Evolutionary conservation across 2,329 filamentous ascomycete species (phyloP).

Genomic region (Sporothrix brasiliensis): DNA sequence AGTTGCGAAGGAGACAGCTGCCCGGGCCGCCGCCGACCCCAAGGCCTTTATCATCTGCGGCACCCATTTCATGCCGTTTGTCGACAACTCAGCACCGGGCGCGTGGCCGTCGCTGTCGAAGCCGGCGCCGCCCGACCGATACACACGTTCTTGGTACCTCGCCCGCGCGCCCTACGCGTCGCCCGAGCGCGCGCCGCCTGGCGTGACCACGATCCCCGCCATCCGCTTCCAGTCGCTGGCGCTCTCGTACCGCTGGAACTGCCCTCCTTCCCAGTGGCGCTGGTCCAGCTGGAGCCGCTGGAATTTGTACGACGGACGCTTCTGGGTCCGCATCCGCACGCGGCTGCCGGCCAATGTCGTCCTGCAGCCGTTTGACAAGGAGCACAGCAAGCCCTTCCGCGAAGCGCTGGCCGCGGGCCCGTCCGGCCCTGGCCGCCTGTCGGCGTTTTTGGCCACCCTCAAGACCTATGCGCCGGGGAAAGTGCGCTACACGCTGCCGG

Average conservation of each 20-base stretch:
- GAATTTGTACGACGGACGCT: slow-evolving; percentile 62
- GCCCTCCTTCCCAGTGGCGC: slow-evolving; percentile 35
- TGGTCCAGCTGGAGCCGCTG: slow-evolving; percentile 43
- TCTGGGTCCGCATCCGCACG: slow-evolving; percentile 58
- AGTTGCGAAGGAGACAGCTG: neutral
- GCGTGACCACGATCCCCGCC: slow-evolving; percentile 38
- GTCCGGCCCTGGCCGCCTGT: neutral
- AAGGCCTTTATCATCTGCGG: slow-evolving; percentile 52
- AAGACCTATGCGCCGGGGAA: slow-evolving; percentile 58
- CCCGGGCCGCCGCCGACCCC: neutral
- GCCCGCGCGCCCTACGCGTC: slow-evolving; percentile 32
- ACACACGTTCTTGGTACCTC: slow-evolving; percentile 41
- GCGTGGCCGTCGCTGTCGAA: no score
- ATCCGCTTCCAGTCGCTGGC: slow-evolving; percentile 34
- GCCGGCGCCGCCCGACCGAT: no score
- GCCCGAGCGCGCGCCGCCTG: slow-evolving; percentile 48
- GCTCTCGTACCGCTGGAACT: slow-evolving; percentile 31
- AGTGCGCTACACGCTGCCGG: slow-evolving; percentile 59
- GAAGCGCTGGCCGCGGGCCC: slow-evolving; percentile 44
- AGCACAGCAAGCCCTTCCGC: slow-evolving; percentile 54
- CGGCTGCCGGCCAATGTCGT: slow-evolving; percentile 49
- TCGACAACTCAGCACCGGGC: neutral
- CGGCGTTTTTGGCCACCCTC: slow-evolving; percentile 48
- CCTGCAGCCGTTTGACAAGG: slow-evolving; percentile 51
- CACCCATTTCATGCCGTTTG: slow-evolving; percentile 52